Base-by-base conservation (phyloP, 768 basidiomycete species). In the Lactarius trivialis region DNA sequence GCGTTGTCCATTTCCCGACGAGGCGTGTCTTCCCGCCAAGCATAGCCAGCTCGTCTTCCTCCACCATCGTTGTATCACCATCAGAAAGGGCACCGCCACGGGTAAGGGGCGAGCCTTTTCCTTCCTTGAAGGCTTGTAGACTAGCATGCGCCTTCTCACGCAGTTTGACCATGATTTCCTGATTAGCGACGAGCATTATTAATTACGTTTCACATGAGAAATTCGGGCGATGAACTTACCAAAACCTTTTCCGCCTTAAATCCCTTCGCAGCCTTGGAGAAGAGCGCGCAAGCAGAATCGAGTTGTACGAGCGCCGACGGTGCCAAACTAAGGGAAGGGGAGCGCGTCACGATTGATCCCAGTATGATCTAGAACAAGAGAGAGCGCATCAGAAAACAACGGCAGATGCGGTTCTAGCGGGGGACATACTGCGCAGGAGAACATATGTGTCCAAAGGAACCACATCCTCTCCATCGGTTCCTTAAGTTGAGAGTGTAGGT, bases 321-420 rank as follows among this genome's bases (percentile, higher is more conserved):
- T 24, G 87, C 88, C 63, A 89, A 73, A 67, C 86, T 87, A 82
- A 89, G 87, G 19, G 88, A 89, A 12, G 88, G 87, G 72, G 87
- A 89, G 55, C 86, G 79, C 19, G 88, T 89, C 12, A 89, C 87
- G 37, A 89, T 86, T 24, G 86, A 86, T 37, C 87, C 87, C 52
- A 89, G 73, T 55, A 89, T 77, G 65, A 89, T 88, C 85, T 85
- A 48, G 12, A 14, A 17, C 14, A 17, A 61, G 33, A 39, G 58
- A 28, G 68, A 55, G n/a, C 26, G 2, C 14, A 34, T 57, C 14
- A 60, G 26, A 36, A 32, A 19, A 14, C 26, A 2, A 39, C 36
- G 6, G 17, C 14, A 26, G 49, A 41, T 21, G 28, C 36, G 26
- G 33, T 37, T 21, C 21, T 30, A 24, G 15, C 12, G n/a, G 58